phyloP scores from a whole-genome alignment of 495 filamentous ascomycete species.

The Aspergillus asperescens region DNA sequence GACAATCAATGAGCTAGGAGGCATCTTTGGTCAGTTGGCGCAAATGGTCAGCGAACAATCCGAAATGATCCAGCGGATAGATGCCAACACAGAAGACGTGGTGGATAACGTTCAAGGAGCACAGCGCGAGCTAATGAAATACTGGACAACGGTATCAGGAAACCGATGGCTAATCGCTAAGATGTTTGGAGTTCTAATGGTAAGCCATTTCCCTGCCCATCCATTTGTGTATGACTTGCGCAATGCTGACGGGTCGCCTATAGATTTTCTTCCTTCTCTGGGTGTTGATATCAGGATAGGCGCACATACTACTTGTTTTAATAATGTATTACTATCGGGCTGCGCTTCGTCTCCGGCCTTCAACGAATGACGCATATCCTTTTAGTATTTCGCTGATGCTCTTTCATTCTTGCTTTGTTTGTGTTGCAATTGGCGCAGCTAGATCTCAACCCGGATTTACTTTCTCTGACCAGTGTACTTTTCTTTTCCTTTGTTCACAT shows the following conservation, averaged over 20 bases:
- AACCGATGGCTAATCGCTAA: conserved; percentile 97
- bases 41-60: conserved; percentile 96
- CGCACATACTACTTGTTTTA: conserved; percentile 19
- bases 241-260: background rate
- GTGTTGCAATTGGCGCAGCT: conserved; percentile 10
- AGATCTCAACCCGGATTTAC: conserved; percentile 9
- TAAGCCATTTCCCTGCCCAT: conserved; percentile 50
- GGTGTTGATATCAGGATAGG: conserved; percentile 53
- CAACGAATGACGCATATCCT: conserved; percentile 4
- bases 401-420: background rate
- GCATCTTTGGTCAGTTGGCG: conserved; percentile 95
- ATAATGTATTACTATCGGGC: conserved; percentile 39
- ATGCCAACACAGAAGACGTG: conserved; percentile 93
- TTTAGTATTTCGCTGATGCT: background rate
- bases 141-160: conserved; percentile 87
- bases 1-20: conserved; percentile 88
- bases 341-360: background rate
- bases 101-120: conserved; percentile 97
- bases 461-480: background rate
- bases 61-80: conserved; percentile 88
- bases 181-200: conserved; percentile 92
- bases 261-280: conserved; percentile 56
- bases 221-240: conserved; percentile 1
- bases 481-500: background rate
- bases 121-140: conserved; percentile 88